Base-by-base conservation (phyloP, 148 eudicot genomes). In the Gaultheria prostrata region DNA sequence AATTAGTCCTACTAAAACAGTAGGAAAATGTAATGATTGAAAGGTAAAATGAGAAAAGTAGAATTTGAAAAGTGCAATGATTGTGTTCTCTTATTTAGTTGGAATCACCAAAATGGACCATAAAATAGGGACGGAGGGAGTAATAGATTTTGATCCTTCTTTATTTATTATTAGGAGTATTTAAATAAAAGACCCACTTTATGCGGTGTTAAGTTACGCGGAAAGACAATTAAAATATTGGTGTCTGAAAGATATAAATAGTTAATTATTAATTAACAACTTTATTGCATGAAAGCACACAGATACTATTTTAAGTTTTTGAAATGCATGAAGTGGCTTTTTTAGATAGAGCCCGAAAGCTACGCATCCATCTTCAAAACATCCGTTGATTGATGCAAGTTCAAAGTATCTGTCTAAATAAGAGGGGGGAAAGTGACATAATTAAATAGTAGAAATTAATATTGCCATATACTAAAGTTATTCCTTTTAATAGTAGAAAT, bases 191-290 rank as follows among this genome's bases (percentile, higher is more conserved):
- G 24, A 49, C 54, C 54, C 78, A 76, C 56, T 24, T 48, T 46
- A 76, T 56, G 78, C 56, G 56, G 78, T 48, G 56, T 48, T n/a
- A 48, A 48, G 56, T 45, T 76, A 76, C 53, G 78, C 78, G 77
- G 54, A 76, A 76, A 76, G 78, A 24, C 3, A 32, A 76, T 21
- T n/a, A 48, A 76, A n/a, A 76, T 76, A 48, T 45, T 76, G 56
- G 78, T 76, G 78, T 4, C 13, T 24, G 56, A 76, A 76, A 48
- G 78, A 76, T 76, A 11, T 46, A 49, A 7, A 13, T 65, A 26
- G 28, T 28, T 24, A 63, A 59, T 21, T 63, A 63, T 63, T 63
- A 24, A 3, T 7, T 39, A 73, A 43, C 39, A n/a, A 0, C 28
- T 74, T 75, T 45, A 43, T 65, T 28, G 71, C 71, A 28, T 65